Base-by-base conservation (phyloP, 2,329 filamentous ascomycete genomes). In the Fusarium denticulatum region DNA sequence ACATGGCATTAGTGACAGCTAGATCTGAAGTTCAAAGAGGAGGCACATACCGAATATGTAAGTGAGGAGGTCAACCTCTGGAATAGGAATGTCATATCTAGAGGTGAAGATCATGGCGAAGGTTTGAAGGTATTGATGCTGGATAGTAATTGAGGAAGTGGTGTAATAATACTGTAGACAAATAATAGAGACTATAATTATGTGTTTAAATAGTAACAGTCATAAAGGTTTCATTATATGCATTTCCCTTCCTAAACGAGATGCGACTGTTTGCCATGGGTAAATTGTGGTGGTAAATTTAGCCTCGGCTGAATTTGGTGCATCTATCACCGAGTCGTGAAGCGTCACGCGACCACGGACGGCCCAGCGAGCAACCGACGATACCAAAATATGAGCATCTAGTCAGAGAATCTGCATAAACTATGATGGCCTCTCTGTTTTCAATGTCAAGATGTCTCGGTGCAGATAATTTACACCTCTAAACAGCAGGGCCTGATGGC, bases 21-120 rank as follows among this genome's bases (percentile, higher is more conserved):
- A 28, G 28, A 28, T 28, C 5, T 11, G 1, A 22, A 3, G 13
- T 0, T 9, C 7, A 22, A 7, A 3, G 4, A 26, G 3, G 0
- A 28, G 14, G 5, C 16, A 3, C 20, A 13, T 53, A 28, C 50
- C 34, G 20, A 55, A 55, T 55, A 55, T 40, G 20, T 55, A 55
- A 6, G 34, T 40, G 15, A 55, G 50, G 34, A 55, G 34, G 15
- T 55, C 50, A 0, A 55, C 34, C 20, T 39, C 34, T 13, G 50
- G 50, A n/a, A 55, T 55, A 6, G 34, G 20, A 28, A 55, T 40
- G 0, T n/a, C 15, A n/a, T 55, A 28, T 55, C 24, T n/a, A 2
- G 50, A 55, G 6, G 34, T 28, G 20, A 55, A 55, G 1, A 55
- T 55, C 50, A 55, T 55, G 3, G 11, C 18, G 20, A 39, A 14